Evolutionary conservation across 2,329 filamentous ascomycete species (phyloP).

Genomic region (Colletotrichum gloeosporioides): DNA sequence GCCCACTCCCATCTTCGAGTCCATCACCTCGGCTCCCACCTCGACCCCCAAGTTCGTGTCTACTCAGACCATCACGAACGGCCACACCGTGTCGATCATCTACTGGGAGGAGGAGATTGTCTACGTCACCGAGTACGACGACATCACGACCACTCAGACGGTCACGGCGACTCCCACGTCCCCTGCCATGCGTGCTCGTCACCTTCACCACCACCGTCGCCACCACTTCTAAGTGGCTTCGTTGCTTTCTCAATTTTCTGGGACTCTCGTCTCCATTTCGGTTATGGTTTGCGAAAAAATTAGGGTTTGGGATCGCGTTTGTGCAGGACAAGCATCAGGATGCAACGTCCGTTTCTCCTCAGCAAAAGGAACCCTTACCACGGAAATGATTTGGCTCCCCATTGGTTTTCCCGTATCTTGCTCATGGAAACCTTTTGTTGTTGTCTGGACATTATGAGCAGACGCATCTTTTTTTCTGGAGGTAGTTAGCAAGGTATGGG

Average conservation of each 20-base stretch:
- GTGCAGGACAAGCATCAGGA: slow-evolving; percentile 12
- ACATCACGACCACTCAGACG: slow-evolving; percentile 46
- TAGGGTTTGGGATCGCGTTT: not conserved
- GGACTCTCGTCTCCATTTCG: not conserved
- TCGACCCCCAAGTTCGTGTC: slow-evolving; percentile 37
- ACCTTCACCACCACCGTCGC: slow-evolving; percentile 46
- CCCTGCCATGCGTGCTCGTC: slow-evolving; percentile 25
- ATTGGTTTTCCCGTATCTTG: slow-evolving; percentile 19
- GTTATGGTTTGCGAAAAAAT: not conserved
- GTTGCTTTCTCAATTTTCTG: not conserved
- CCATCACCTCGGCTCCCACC: slow-evolving; percentile 9
- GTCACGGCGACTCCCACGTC: slow-evolving; percentile 34
- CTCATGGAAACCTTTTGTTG: slow-evolving; percentile 10
- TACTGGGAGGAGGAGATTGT: slow-evolving; percentile 61
- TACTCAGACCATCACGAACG: slow-evolving; percentile 59
- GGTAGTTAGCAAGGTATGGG: slow-evolving; percentile 18
- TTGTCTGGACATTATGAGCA: slow-evolving; percentile 19
- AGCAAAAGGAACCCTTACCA: not conserved
- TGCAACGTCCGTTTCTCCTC: slow-evolving; percentile 6
- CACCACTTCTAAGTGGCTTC: slow-evolving; percentile 16
- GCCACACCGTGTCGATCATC: slow-evolving; percentile 58
- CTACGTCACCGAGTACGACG: slow-evolving; percentile 53
- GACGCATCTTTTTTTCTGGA: slow-evolving; percentile 17
- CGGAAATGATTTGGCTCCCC: slow-evolving; percentile 17
- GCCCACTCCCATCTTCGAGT: slow-evolving; percentile 33